A percentile compares a stretch with the other conserved stretches of the same genome.
These are phyloP conservation scores for Eutrema salsugineum DNA, from an alignment of 441 rosid genomes.

Conservation along the genomic window DNA sequence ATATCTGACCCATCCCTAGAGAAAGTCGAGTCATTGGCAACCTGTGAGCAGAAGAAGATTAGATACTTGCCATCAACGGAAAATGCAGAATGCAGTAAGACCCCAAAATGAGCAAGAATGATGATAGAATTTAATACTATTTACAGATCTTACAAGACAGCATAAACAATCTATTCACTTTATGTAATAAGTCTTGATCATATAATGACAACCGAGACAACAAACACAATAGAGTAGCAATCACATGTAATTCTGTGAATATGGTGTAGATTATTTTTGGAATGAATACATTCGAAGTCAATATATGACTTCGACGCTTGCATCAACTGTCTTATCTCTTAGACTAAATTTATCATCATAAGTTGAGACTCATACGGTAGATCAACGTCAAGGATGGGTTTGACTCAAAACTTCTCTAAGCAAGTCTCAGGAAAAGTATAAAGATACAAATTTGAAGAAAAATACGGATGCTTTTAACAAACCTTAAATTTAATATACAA, in stretches of 20 bases:
- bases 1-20: conserved; percentile 88
- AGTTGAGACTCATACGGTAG: background rate
- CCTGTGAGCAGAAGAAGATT: conserved; percentile 43
- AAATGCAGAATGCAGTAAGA: background rate
- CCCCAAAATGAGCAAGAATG: background rate
- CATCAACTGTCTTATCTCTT: conserved; percentile 1
- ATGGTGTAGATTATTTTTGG: background rate
- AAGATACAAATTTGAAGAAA: conserved; percentile 7
- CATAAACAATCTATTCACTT: background rate
- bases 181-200: background rate
- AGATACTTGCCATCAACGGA: conserved; percentile 1
- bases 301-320: background rate
- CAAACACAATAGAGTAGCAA: conserved; percentile 12
- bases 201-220: background rate
- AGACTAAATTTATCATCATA: conserved; percentile 12
- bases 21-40: conserved; percentile 73
- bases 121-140: background rate
- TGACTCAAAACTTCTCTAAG: background rate
- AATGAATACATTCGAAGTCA: background rate
- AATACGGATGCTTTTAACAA: conserved; percentile 20
- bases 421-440: background rate
- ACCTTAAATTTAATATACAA: conserved; percentile 82
- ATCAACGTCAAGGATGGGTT: background rate
- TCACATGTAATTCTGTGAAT: background rate
- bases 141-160: background rate